Conservation (phyloP, 305 asterid genomes). For the Striga hermonthica region DNA sequence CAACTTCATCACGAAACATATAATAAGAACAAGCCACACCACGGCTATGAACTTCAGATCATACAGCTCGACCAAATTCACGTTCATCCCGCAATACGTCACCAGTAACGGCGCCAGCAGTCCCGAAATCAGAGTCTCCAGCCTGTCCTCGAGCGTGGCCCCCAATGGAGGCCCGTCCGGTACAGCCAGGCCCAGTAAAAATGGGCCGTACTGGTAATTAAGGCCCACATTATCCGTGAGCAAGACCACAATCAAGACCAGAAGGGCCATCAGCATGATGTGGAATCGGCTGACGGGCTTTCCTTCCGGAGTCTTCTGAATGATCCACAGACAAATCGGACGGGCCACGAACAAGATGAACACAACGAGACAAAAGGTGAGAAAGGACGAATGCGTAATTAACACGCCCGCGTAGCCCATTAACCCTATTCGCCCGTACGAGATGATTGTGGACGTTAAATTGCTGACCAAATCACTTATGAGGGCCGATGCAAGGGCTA, state of each 20-base stretch:
- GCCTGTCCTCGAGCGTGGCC: conserved; percentile 62
- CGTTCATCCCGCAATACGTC: conserved; percentile 67
- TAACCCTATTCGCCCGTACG: conserved; percentile 43
- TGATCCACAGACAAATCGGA: conserved; percentile 54
- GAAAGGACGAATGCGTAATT: conserved; percentile 38
- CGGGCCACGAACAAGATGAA: conserved; percentile 47
- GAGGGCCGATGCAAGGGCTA: conserved; percentile 68
- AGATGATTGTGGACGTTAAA: conserved; percentile 31
- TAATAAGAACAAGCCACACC: conserved; percentile 37
- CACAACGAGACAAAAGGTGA: conserved; percentile 35
- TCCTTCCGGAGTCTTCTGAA: conserved; percentile 70
- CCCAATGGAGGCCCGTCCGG: conserved; percentile 95
- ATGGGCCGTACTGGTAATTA: conserved; percentile 68
- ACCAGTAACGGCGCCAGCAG: conserved; percentile 71
- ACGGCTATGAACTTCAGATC: conserved; percentile 44
- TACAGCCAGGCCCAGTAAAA: conserved; percentile 64
- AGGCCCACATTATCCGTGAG: conserved; percentile 67
- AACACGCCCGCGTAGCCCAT: conserved; percentile 35
- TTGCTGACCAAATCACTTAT: conserved; percentile 67
- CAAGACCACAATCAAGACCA: conserved; percentile 50
- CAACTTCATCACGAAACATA: conserved; percentile 40
- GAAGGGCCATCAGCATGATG: conserved; percentile 39
- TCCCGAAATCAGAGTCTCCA: conserved; percentile 68
- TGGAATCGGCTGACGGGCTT: conserved; percentile 53
- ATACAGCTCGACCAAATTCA: conserved; percentile 47